Evolutionary conservation across 352 stramenopile species (phyloP), one percentile per base, ranked within the genome.

Genomic region (Phytophthora pinifolia): DNA sequence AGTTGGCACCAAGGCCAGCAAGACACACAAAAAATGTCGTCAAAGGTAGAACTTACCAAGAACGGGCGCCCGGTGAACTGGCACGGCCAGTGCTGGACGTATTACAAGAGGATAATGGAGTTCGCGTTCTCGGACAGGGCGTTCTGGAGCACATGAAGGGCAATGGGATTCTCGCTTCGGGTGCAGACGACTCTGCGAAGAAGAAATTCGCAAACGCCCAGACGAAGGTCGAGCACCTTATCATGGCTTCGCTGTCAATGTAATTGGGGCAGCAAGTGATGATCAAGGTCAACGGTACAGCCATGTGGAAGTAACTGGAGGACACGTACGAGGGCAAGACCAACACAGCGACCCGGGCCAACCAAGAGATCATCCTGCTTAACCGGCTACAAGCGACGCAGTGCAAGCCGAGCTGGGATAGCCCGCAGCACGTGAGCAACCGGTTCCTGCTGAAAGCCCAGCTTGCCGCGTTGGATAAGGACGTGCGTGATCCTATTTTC

Each of bases 11-110:
- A 48, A 43, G 14, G 30, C 48, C 17, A 20, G 50, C 13, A 57
- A 43, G 41, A 41, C 27, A 13, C 41, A 3, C 20, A 25, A 2
- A 53, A 59, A 29, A 61, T 61, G 44, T 31, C 53, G 14, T 25
- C 4, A 1, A 61, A 61, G 45, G 44, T 61, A 14, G 44, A 54
- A 41, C 53, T 61, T 3, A 61, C 54, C 44, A 61, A 61, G 36
- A 49, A 44, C 9, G 44, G 44, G 6, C 53, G 36, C 2, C 53
- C 53, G 1, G 43, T 61, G 1, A 49, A 38, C n/a, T 54, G 44
- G 35, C 44, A 49, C 17, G 44, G 36, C 17, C 53, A 54, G 30
- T 45, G n/a, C 35, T 61, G 44, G 53, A 5, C 31, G 36, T 62
- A 46, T 44, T 54, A 33, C 44, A 49, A 62, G 14, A 54, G 49